Evolutionary conservation across 192 early-diverging fungal genomes (phyloP), one percentile per base, ranked within the genome.

Genomic region (Entophlyctis luteolus): DNA sequence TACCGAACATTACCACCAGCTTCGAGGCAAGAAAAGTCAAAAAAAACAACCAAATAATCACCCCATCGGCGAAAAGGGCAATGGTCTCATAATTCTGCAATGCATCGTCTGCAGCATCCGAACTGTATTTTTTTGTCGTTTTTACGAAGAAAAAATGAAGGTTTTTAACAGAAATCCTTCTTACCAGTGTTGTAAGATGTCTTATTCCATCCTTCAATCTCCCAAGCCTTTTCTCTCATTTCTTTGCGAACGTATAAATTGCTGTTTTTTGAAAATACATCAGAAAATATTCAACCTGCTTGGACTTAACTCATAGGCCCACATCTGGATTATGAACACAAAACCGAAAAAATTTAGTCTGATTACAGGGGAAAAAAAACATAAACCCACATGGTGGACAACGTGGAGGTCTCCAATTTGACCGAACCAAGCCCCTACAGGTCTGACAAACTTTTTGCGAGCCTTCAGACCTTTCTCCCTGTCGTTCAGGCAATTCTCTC

Each of bases 381-480:
- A 54, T n/a, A 47, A 10, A 54, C 62, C n/a, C 12, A 65, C 62
- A 58, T 97, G 94, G 73, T 95, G 93, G 3, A 97, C 94, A 59
- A 84, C 85, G 73, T 94, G 92, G 42, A 97, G 74, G 20, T 82
- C 72, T 23, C 93, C 93, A 28, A 95, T 81, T 78, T 97, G 95
- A 42, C 86, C 89, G 73, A 97, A 97, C 95, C 95, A 97, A 3
- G 93, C 95, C 14, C 95, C 95, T 55, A 97, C 89, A 29, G 93
- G 95, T 65, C 91, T 88, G 69, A 92, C 92, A 71, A 90, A 90
- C 73, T 92, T 86, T 45, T 84, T 79, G 29, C 94, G 81, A 67
- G 90, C 93, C 58, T 94, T 91, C 22, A 97, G 81, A 59, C 94
- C 94, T 32, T 86, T 79, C 23, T 87, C 81, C 94, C 86, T 84